Evolutionary conservation across 2,329 filamentous ascomycete species (phyloP), one percentile per base, ranked within the genome.

Genomic region (Trichoderma guizhouense): DNA sequence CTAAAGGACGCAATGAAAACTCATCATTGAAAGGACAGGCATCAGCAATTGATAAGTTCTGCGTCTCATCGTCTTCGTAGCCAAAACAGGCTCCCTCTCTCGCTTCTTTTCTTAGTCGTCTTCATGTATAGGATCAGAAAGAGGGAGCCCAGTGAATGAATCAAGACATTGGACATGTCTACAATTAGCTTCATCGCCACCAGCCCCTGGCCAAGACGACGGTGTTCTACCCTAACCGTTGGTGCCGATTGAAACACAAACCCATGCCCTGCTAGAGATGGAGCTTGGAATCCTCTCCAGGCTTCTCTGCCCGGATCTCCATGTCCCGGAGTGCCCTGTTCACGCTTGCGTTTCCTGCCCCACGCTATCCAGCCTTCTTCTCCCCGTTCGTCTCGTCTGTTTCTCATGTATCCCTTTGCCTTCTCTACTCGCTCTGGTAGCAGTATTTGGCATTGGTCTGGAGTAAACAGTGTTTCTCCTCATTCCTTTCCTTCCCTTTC

Each of bases 341-440:
- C 32, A 28, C 24, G 28, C 15, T 18, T 47, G 26, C 43, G 61
- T 51, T 66, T 60, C 36, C 36, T 43, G 61, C 61, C 51, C 69
- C 69, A 65, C 61, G 62, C 28, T 58, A 34, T 58, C 15, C 26
- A 7, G 30, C 21, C 24, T 55, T n/a, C 69, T 36, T 65, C 61
- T 51, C 36, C 11, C n/a, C 24, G 32, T 58, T 24, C 34, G 55
- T 63, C 57, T 72, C 26, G 32, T n/a, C 12, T 18, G 57, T 7
- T 51, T 71, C 55, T 47, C 60, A 62, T 28, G 32, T n/a, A 24
- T 34, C 34, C 26, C 39, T 34, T 67, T 61, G 43, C 43, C 32
- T 30, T 24, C 53, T 71, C 57, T 67, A 71, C 57, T 47, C 43
- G 58, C 71, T 68, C 71, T 72, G 71, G 64, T 24, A 69, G 71